These are phyloP conservation scores for Dactylonectria estremocensis DNA, from an alignment of 2,329 filamentous ascomycete species.

Conservation along the genomic window DNA sequence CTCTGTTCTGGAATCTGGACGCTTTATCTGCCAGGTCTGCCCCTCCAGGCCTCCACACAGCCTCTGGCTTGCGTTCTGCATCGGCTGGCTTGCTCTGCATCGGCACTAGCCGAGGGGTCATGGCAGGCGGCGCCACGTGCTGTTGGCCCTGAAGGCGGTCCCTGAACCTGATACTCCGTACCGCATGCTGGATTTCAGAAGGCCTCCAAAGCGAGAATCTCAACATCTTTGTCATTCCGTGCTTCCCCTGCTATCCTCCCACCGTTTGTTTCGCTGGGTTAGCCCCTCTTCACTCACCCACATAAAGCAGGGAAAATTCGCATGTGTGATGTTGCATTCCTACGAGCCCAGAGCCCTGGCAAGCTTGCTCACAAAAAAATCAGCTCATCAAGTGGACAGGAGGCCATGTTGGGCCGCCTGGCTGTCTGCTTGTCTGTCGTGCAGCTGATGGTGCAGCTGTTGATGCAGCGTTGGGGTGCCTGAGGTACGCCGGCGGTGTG, in stretches of 20 bases:
- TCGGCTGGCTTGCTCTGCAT: constrained; percentile 28
- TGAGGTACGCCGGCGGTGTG: constrained; percentile 1
- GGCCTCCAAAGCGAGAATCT: constrained; percentile 4
- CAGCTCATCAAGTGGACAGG: not conserved
- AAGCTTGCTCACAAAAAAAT: not conserved
- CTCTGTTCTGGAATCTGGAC: too few species aligned
- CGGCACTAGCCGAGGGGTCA: constrained; percentile 21
- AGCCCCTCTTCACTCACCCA: not conserved
- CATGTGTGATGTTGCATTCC: not conserved
- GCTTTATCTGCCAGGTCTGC: not conserved
- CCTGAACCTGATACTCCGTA: constrained; percentile 36
- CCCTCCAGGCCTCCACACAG: constrained; percentile 1
- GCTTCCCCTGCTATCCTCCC: not conserved
- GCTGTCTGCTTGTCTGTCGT: not conserved
- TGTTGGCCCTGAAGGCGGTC: constrained; percentile 7
- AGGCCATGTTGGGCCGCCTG: constrained; percentile 11
- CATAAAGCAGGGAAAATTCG: not conserved
- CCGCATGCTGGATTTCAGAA: constrained; percentile 3
- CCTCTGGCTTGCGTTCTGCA: constrained; percentile 15
- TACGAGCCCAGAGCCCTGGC: not conserved
- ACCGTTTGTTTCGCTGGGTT: constrained; percentile 2
- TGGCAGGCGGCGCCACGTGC: constrained; percentile 31
- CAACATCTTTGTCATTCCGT: not conserved
- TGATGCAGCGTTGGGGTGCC: not conserved
- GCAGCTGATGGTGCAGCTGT: not conserved